Base-by-base conservation (phyloP, 2,329 filamentous ascomycete genomes). In the Colletotrichum eleusines region DNA sequence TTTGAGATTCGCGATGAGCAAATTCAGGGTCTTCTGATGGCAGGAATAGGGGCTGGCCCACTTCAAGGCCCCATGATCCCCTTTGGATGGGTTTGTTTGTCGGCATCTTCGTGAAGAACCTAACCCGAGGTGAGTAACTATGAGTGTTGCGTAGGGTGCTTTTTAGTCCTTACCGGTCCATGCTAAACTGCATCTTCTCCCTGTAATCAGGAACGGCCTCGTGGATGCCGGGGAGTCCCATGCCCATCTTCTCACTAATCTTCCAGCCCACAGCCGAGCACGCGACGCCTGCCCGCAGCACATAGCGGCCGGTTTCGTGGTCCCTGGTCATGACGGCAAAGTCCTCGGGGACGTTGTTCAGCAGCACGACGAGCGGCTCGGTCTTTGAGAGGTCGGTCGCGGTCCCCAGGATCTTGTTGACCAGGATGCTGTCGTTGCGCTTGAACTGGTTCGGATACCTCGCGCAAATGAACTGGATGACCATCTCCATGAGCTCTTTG, bases 401-500 rank as follows among this genome's bases (percentile, higher is more conserved):
- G 0, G 87, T 91, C 5, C 84, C 80, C 1, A 97, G 84, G 42
- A 97, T 91, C 42, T 79, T 79, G 78, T 97, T 97, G 72, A 89
- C 82, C 68, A 97, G 87, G 3, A 87, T 78, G 48, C 84, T 86
- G 5, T 85, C 87, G 26, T 88, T 82, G 0, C 94, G 77, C 4
- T 83, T 83, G 78, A 97, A 97, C 74, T 92, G 90, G 7, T 90
- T 87, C 0, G 94, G 94, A 76, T 97, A 97, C 4, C 94, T 86
- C 4, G 89, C 86, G 72, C 89, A 92, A n/a, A 95, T 80, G 74
- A 95, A 97, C 74, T 95, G 92, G 4, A 97, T 75, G 2, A 85
- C 87, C 89, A 95, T 94, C 79, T 97, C 94, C 93, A 96, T 95
- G 7, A 96, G 83, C 76, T 97, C 94, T 77, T 94, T 94, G 78